Evolutionary conservation across 2,329 filamentous ascomycete genomes (phyloP).

Genomic region (Aureobasidium sp.): DNA sequence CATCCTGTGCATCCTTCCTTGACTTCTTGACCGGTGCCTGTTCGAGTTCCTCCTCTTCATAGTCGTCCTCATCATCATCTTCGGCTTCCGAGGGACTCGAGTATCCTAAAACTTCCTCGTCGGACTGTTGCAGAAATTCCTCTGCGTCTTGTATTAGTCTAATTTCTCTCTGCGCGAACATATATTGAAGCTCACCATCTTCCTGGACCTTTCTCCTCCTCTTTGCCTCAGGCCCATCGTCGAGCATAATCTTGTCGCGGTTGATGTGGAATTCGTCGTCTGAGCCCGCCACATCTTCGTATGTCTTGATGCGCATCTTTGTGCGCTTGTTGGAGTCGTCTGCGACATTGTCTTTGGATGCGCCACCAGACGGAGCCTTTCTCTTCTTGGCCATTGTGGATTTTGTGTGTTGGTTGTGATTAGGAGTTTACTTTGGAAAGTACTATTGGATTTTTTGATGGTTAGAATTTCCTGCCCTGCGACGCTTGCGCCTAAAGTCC

Average conservation of each 20-base stretch:
- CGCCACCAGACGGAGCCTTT: constrained; percentile 13
- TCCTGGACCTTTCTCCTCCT: constrained; percentile 62
- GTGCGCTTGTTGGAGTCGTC: constrained; percentile 28
- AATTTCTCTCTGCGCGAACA: neutral
- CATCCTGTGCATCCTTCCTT: constrained; percentile 24
- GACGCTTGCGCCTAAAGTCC: neutral
- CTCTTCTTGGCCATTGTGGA: constrained; percentile 17
- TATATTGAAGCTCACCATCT: neutral
- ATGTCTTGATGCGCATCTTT: constrained; percentile 51
- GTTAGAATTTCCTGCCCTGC: constrained; percentile 1
- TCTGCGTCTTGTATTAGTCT: constrained; percentile 34
- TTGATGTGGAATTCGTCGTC: constrained; percentile 90
- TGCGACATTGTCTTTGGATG: neutral
- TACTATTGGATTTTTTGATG: neutral
- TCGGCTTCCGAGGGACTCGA: constrained; percentile 32
- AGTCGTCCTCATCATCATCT: constrained; percentile 45
- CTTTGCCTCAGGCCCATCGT: constrained; percentile 72
- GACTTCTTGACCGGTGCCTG: constrained; percentile 21
- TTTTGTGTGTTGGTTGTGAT: neutral
- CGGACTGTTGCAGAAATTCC: constrained; percentile 47
- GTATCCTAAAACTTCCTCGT: constrained; percentile 54
- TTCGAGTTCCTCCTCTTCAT: constrained; percentile 32
- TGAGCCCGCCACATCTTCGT: constrained; percentile 81
- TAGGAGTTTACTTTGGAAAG: neutral
- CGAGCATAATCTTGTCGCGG: constrained; percentile 76